Percentiles rank a stretch among this genome's conserved stretches.
These are phyloP conservation scores for Pachysandra terminalis DNA, from an alignment of 164 flowering plant species.

Conservation along the genomic window DNA sequence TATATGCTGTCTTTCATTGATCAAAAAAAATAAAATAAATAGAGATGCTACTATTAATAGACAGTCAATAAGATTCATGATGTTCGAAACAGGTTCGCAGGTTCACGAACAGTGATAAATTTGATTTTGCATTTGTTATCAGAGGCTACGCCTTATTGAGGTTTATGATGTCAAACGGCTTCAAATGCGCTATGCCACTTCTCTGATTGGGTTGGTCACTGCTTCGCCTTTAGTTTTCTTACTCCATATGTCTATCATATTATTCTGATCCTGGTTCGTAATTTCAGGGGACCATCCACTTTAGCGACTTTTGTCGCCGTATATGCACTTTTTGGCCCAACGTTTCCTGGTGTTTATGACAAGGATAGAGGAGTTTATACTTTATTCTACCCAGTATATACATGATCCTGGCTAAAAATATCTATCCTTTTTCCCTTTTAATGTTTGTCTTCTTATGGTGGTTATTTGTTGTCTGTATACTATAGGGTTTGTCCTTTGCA, in stretches of 20 bases:
- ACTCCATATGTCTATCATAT: not conserved
- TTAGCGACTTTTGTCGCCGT: constrained; percentile 96
- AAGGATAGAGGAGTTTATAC: constrained; percentile 88
- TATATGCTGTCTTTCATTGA: too few relatives aligned
- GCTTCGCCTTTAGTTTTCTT: constrained; percentile 2
- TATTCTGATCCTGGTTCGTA: not conserved
- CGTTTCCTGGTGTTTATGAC: constrained; percentile 92
- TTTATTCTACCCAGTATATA: constrained; percentile 80
- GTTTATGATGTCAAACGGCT: constrained; percentile 90
- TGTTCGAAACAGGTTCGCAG: constrained; percentile 2
- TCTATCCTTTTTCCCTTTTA: not conserved
- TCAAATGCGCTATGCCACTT: constrained; percentile 91
- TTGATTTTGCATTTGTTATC: constrained; percentile 10
- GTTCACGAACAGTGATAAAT: constrained; percentile 3
- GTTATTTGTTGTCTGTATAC: constrained; percentile 16
- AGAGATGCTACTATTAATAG: not conserved
- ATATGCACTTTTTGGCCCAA: constrained; percentile 95
- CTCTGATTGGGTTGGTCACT: constrained; percentile 78
- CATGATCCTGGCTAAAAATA: not conserved
- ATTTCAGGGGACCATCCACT: constrained; percentile 79
- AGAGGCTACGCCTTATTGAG: constrained; percentile 95
- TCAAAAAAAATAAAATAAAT: too few relatives aligned
- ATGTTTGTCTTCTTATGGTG: not conserved
- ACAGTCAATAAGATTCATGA: not conserved
- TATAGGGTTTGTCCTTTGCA: constrained; percentile 89